Conservation (phyloP, 2,329 filamentous ascomycete genomes). For the Aspergillus flavus region DNA sequence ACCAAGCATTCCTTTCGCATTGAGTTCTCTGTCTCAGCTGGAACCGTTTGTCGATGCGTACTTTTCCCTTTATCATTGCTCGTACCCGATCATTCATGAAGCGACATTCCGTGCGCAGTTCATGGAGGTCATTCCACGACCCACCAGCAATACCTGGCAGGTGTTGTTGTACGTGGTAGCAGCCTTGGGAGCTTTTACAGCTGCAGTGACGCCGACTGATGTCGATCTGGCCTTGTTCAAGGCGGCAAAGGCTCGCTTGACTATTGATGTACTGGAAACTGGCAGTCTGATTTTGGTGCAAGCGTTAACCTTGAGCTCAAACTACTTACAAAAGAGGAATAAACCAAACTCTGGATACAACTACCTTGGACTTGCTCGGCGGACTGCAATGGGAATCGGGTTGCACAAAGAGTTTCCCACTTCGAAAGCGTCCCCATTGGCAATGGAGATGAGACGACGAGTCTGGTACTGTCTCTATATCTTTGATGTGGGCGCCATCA, state of each 20-base stretch:
- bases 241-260: constrained; percentile 40
- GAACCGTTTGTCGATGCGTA: constrained; percentile 33
- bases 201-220: constrained; percentile 24
- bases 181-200: constrained; percentile 39
- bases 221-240: constrained; percentile 40
- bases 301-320: constrained; percentile 43
- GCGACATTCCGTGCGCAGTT: constrained; percentile 44
- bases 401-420: constrained; percentile 46
- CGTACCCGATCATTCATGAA: constrained; percentile 45
- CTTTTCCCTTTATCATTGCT: constrained; percentile 40
- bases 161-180: constrained; percentile 39
- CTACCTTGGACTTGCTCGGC: constrained; percentile 42
- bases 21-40: not conserved
- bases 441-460: constrained; percentile 31
- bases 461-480: constrained; percentile 36
- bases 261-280: constrained; percentile 41
- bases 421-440: constrained; percentile 34
- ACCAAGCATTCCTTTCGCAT: not conserved
- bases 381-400: constrained; percentile 46
- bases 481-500: constrained; percentile 44
- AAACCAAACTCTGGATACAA: constrained; percentile 48
- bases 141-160: constrained; percentile 35
- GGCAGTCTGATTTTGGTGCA: constrained; percentile 47
- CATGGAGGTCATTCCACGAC: constrained; percentile 37
- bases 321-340: constrained; percentile 46